Conservation (phyloP, 257 asterid genomes). For the Solanum corneliomulleri region DNA sequence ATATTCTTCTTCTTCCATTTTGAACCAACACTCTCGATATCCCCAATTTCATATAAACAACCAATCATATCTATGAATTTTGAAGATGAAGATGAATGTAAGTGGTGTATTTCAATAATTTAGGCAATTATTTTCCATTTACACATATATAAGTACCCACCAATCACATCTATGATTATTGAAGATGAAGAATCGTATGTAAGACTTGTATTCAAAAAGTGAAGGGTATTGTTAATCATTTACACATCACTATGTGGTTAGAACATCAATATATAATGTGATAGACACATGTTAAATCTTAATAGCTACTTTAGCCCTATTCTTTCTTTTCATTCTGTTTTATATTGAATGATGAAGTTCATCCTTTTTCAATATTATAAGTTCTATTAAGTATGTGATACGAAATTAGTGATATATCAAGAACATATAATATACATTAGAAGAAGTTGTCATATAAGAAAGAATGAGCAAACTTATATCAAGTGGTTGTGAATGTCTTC, state of each 20-base stretch:
- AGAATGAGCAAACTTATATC: conserved; percentile 53
- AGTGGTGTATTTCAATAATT: too few species aligned
- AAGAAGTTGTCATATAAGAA: neutral
- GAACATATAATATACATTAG: neutral
- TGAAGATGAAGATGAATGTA: too few species aligned
- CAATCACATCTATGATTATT: too few species aligned
- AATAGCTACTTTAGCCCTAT: neutral
- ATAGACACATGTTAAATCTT: neutral
- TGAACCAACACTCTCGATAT: too few species aligned
- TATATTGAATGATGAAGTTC: neutral
- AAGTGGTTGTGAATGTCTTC: conserved; percentile 60
- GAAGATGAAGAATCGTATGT: too few species aligned
- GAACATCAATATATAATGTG: neutral
- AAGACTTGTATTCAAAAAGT: neutral
- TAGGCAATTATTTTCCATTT: too few species aligned
- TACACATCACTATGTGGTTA: neutral
- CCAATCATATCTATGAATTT: too few species aligned
- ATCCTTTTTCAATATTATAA: neutral
- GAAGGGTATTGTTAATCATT: neutral
- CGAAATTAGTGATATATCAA: neutral
- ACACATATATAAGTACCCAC: too few species aligned
- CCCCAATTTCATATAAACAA: too few species aligned
- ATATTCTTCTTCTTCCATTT: too few species aligned
- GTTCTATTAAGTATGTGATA: neutral
- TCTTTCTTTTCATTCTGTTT: neutral